Conservation (phyloP, 2,329 filamentous ascomycete genomes). For the Rhynchosporium agropyri region DNA sequence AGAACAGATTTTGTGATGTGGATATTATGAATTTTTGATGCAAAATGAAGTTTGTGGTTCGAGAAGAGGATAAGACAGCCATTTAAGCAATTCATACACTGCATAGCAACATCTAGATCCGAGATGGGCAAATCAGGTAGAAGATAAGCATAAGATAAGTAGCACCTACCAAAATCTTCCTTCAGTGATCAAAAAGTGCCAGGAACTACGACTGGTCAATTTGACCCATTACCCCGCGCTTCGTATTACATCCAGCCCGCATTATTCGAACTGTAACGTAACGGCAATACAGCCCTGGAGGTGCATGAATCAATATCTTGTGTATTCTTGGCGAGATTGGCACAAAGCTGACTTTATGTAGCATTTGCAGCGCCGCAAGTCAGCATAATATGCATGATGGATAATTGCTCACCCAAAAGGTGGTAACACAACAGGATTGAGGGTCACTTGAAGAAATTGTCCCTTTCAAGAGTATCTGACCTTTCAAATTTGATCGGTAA, state of each 20-base stretch:
- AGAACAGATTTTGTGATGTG: not conserved
- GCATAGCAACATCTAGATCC: not conserved
- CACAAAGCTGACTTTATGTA: not conserved
- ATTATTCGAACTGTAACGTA: slow-evolving; percentile 3
- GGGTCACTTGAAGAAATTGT: not conserved
- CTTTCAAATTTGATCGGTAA: not conserved
- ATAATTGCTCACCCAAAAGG: not conserved
- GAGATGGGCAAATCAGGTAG: too few relatives aligned
- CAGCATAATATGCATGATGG: not conserved
- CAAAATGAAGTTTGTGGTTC: not conserved
- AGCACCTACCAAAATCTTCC: not conserved
- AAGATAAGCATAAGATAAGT: not conserved
- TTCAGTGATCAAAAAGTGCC: not conserved
- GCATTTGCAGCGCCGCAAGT: not conserved
- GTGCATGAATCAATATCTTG: not conserved
- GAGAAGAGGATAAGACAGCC: not conserved
- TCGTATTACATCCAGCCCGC: not conserved
- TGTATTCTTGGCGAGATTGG: not conserved
- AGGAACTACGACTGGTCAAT: not conserved
- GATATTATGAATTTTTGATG: not conserved
- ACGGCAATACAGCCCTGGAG: slow-evolving; percentile 1
- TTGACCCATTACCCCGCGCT: not conserved
- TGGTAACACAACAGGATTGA: not conserved
- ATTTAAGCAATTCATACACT: not conserved
- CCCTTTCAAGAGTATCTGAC: not conserved